Conservation (phyloP, 2,329 filamentous ascomycete species). For the Ramichloridium luteum region DNA sequence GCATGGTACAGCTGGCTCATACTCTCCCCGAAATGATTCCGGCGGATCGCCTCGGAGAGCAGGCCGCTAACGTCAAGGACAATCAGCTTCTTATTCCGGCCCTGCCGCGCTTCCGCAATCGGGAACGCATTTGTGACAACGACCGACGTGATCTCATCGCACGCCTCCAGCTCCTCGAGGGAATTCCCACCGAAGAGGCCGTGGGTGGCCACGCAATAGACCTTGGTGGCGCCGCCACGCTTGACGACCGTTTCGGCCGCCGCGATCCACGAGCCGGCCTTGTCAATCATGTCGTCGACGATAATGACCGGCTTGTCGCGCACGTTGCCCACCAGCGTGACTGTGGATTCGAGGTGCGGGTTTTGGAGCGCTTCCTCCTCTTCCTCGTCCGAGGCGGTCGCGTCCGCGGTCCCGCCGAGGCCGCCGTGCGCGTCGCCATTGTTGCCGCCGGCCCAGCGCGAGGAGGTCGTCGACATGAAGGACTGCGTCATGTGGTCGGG, state of each 20-base stretch:
- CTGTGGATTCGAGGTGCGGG: conserved; percentile 77
- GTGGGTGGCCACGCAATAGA: conserved; percentile 96
- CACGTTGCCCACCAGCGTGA: conserved; percentile 94
- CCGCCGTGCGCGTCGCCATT: conserved; percentile 34
- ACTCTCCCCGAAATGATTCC: conserved; percentile 92
- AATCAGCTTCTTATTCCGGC: conserved; percentile 67
- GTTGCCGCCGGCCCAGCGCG: conserved; percentile 36
- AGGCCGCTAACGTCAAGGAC: conserved; percentile 81
- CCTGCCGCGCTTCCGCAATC: conserved; percentile 61
- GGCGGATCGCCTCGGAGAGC: conserved; percentile 80
- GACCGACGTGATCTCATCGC: conserved; percentile 86
- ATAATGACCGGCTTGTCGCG: conserved; percentile 80
- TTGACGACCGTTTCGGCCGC: conserved; percentile 95
- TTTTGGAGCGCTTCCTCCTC: conserved; percentile 83
- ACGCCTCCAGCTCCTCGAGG: conserved; percentile 78
- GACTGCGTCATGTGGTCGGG: conserved; percentile 79
- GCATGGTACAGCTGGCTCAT: conserved; percentile 44
- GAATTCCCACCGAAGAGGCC: conserved; percentile 86
- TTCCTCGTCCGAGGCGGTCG: conserved; percentile 71
- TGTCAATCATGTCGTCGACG: conserved; percentile 98
- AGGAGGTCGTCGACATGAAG: conserved; percentile 69
- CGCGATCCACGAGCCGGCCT: conserved; percentile 90
- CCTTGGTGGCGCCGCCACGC: conserved; percentile 77
- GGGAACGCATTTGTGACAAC: conserved; percentile 97
- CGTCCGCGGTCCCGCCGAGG: conserved; percentile 75